These are phyloP conservation scores for Naganishia antarctica DNA, from an alignment of 768 basidiomycete genomes.

Conservation along the genomic window DNA sequence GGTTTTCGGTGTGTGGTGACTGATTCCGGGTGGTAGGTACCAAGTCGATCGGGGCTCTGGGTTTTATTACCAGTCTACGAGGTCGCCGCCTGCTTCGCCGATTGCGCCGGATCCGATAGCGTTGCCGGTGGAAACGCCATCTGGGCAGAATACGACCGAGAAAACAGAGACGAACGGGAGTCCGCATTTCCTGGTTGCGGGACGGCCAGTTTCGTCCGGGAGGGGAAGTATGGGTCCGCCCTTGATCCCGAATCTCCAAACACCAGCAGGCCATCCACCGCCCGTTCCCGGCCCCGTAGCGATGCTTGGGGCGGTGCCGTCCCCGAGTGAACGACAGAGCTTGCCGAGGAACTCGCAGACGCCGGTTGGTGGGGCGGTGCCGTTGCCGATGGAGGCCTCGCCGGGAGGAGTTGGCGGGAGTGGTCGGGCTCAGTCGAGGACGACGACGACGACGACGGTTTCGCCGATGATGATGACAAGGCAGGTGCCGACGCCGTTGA, in stretches of 20 bases:
- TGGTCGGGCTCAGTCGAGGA: background rate
- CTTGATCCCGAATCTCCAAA: background rate
- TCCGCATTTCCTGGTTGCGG: background rate
- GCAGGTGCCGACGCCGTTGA: background rate
- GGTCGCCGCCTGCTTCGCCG: constrained; percentile 14
- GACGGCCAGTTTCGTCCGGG: background rate
- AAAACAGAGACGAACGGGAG: background rate
- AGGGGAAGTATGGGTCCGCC: constrained; percentile 19
- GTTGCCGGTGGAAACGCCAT: background rate
- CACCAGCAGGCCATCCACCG: too few species aligned
- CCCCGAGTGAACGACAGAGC: background rate
- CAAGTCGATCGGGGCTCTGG: constrained; percentile 28
- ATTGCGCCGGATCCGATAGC: background rate
- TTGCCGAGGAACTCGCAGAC: too few species aligned
- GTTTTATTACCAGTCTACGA: constrained; percentile 28
- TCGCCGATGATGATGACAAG: constrained; percentile 17
- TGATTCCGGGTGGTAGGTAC: background rate
- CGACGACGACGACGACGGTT: background rate
- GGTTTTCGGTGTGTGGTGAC: background rate
- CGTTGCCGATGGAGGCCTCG: background rate
- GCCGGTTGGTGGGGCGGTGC: too few species aligned
- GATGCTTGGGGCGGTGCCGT: background rate
- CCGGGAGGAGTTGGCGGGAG: background rate
- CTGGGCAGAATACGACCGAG: too few species aligned
- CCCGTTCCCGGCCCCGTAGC: too few species aligned